Percentiles rank a stretch among this genome's conserved stretches.
These are phyloP conservation scores for Pseudozyma sp. DNA, from an alignment of 1,284 basidiomycete genomes.

Conservation along the genomic window DNA sequence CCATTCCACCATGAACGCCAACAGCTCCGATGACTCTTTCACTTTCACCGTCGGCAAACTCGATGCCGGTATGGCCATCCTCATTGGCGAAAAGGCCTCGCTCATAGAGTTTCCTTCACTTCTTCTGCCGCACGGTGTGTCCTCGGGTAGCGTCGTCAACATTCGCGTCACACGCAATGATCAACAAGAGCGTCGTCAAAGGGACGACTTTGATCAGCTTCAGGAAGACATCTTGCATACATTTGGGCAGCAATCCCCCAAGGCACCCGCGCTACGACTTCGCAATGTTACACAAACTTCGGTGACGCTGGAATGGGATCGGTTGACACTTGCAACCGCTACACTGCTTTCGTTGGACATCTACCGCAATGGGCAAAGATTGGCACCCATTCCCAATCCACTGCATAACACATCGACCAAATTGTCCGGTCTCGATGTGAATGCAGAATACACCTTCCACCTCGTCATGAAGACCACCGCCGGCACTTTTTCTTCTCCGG, in stretches of 20 bases:
- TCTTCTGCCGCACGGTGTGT: conserved; percentile 63
- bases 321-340: conserved; percentile 59
- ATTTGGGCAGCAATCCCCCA: conserved; percentile 59
- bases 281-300: conserved; percentile 67
- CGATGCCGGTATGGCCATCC: conserved; percentile 67
- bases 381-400: conserved; percentile 66
- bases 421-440: conserved; percentile 63
- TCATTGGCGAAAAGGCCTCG: conserved; percentile 67
- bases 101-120: conserved; percentile 69
- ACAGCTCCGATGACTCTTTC: conserved; percentile 45
- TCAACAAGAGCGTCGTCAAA: conserved; percentile 57
- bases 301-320: conserved; percentile 67
- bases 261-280: conserved; percentile 58
- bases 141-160: conserved; percentile 65
- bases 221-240: conserved; percentile 66
- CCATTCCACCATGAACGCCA: conserved; percentile 46
- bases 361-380: conserved; percentile 62
- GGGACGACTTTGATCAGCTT: conserved; percentile 61
- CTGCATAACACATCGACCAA: conserved; percentile 66
- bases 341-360: conserved; percentile 65
- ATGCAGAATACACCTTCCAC: conserved; percentile 67
- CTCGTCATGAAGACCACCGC: conserved; percentile 66
- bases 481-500: conserved; percentile 57
- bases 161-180: conserved; percentile 65
- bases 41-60: conserved; percentile 69